Base-by-base conservation (phyloP, 805 yeast species). In the Wickerhamiella lipophila region DNA sequence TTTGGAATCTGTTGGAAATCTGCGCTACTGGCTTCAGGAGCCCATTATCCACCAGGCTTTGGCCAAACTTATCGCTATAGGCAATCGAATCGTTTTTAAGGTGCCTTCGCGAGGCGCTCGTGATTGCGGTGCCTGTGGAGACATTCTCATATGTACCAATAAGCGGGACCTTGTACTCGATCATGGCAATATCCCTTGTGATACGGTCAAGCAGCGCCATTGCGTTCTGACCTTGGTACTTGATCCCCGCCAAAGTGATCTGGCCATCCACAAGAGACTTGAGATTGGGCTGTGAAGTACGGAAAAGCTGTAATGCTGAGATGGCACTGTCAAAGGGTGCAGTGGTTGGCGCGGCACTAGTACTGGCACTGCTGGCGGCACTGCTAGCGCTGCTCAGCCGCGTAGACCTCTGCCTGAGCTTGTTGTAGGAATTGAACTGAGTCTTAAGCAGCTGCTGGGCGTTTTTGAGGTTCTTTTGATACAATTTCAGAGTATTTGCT, bases 41-140 rank as follows among this genome's bases (percentile, higher is more conserved):
- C 0, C 83, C 87, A 46, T 72, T 60, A 29, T 73, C 68, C 11
- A 83, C 64, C 52, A 84, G 68, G 54, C 78, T 84, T 63, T 83
- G 89, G 16, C 95, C 95, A 62, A 83, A 77, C 30, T 60, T 60
- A 63, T 86, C 95, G 8, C 84, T 81, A 55, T 72, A 73, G 15
- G 76, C 83, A 22, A 79, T 65, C 56, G 74, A 72, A 12, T 61
- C 58, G 41, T 71, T 66, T 9, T 71, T 67, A 46, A 78, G 63
- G 53, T 74, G 72, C 49, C 71, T 71, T 44, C 77, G 70, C 18
- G 80, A 60, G 75, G 82, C 78, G 42, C 73, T 69, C 1, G 79
- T 75, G 21, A 82, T 75, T 6, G 72, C 67, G 2, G 77, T 70
- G 9, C 89, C 89, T 0, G 77, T 68, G 5, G 79, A 74, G 1